These are phyloP conservation scores for Solanum okadae DNA, from an alignment of 257 asterid genomes.

Conservation along the genomic window DNA sequence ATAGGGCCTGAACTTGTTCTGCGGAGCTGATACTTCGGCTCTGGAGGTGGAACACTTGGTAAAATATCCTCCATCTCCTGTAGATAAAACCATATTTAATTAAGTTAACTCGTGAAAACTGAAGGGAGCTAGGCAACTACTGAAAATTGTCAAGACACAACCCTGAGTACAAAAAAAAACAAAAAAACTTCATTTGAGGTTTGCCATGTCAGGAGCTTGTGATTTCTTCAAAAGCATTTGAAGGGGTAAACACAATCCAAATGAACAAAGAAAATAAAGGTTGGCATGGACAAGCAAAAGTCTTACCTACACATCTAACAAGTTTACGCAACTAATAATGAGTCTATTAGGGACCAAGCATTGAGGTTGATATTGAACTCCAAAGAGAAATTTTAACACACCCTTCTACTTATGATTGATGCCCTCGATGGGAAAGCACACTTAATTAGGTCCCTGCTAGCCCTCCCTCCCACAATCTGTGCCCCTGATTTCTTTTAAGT, in stretches of 20 bases:
- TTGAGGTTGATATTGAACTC: background rate
- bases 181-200: background rate
- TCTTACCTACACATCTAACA: background rate
- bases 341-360: background rate
- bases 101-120: background rate
- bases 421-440: background rate
- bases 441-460: background rate
- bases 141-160: background rate
- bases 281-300: background rate
- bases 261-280: background rate
- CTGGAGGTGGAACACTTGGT: conserved; percentile 22
- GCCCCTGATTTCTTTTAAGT: background rate
- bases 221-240: background rate
- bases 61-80: conserved; percentile 31
- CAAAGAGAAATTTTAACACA: background rate
- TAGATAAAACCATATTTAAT: background rate
- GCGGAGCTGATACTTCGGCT: conserved; percentile 39
- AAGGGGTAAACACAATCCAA: background rate
- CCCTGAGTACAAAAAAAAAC: background rate
- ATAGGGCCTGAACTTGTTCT: conserved; percentile 35
- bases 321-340: background rate
- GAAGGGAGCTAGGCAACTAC: background rate
- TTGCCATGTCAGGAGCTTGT: background rate
- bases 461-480: background rate
- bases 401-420: background rate